phyloP scores from a whole-genome alignment of 1,284 basidiomycete species.

The Rhodotorula glutinis region DNA sequence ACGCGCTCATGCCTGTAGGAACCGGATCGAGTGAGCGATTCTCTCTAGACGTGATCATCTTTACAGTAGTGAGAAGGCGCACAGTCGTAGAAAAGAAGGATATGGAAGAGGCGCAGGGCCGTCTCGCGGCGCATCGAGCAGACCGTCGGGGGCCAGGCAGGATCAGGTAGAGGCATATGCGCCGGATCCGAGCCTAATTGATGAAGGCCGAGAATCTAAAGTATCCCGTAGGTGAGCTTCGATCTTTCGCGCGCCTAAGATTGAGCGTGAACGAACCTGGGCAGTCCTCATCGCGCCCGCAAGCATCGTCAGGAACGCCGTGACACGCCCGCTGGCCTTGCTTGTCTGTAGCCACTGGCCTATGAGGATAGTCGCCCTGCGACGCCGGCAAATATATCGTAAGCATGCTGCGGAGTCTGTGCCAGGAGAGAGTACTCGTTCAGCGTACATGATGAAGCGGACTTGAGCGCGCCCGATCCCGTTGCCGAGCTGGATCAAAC shows the following conservation, averaged over 20 bases:
- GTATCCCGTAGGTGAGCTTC: neutral
- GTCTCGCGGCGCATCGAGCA: slow-evolving; percentile 26
- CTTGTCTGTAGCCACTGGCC: slow-evolving; percentile 25
- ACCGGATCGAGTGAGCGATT: neutral
- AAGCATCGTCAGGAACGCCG: slow-evolving; percentile 23
- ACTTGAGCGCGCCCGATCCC: slow-evolving; percentile 19
- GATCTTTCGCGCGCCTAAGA: no score
- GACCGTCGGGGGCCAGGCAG: slow-evolving; percentile 25
- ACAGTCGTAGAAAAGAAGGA: slow-evolving; percentile 25
- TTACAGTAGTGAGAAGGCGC: neutral
- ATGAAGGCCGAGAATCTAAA: slow-evolving; percentile 28
- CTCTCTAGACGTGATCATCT: no score
- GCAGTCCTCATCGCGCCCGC: slow-evolving; percentile 19
- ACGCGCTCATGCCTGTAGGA: slow-evolving; percentile 21
- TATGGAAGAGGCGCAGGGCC: slow-evolving; percentile 23
- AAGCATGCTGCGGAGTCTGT: neutral
- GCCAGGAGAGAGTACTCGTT: neutral
- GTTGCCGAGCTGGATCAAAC: slow-evolving; percentile 30
- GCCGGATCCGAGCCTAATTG: slow-evolving; percentile 24
- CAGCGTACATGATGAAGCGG: slow-evolving; percentile 30
- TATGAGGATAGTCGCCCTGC: slow-evolving; percentile 15
- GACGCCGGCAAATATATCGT: no score
- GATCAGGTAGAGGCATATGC: slow-evolving; percentile 36
- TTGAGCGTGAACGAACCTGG: slow-evolving; percentile 1
- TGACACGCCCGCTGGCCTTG: slow-evolving; percentile 17